phyloP scores from a whole-genome alignment of 1,284 basidiomycete genomes.

The Cutaneotrichosporon dermatis region DNA sequence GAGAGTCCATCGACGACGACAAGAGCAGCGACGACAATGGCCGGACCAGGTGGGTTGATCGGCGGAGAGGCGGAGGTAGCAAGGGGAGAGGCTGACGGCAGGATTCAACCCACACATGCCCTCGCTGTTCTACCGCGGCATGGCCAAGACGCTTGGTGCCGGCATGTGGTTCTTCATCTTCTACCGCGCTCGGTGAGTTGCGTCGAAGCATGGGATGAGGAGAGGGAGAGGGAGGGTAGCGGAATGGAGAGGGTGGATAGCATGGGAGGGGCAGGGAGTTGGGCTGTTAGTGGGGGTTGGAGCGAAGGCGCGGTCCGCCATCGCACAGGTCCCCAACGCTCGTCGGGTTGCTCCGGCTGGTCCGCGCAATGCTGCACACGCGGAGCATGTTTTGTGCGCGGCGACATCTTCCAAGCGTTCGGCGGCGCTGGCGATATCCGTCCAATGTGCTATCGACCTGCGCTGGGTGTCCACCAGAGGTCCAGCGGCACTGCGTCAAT shows the following conservation, averaged over 20 bases:
- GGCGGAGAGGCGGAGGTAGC: background rate
- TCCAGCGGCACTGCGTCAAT: too few relatives aligned
- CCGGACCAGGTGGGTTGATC: constrained; percentile 29
- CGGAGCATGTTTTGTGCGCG: too few relatives aligned
- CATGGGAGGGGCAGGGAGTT: background rate
- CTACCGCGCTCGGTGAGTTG: constrained; percentile 77
- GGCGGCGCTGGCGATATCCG: too few relatives aligned
- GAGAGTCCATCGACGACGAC: background rate
- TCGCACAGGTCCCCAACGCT: too few relatives aligned
- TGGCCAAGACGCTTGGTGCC: constrained; percentile 79
- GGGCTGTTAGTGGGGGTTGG: background rate
- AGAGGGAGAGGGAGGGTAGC: background rate
- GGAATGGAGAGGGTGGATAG: background rate
- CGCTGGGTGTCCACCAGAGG: too few relatives aligned
- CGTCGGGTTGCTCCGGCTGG: too few relatives aligned
- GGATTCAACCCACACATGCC: constrained; percentile 83
- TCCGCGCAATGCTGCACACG: too few relatives aligned
- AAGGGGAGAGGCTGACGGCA: constrained; percentile 31
- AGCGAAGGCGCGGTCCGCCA: background rate
- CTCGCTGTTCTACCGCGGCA: constrained; percentile 66
- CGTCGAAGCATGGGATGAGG: background rate
- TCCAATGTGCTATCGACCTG: too few relatives aligned
- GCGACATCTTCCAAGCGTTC: too few relatives aligned
- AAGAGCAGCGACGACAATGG: constrained; percentile 22
- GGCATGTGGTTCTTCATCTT: constrained; percentile 99